Percentiles rank a stretch among this genome's conserved stretches.
Evolutionary conservation across 352 stramenopile genomes (phyloP).

Genomic region (Globisporangium splendens): DNA sequence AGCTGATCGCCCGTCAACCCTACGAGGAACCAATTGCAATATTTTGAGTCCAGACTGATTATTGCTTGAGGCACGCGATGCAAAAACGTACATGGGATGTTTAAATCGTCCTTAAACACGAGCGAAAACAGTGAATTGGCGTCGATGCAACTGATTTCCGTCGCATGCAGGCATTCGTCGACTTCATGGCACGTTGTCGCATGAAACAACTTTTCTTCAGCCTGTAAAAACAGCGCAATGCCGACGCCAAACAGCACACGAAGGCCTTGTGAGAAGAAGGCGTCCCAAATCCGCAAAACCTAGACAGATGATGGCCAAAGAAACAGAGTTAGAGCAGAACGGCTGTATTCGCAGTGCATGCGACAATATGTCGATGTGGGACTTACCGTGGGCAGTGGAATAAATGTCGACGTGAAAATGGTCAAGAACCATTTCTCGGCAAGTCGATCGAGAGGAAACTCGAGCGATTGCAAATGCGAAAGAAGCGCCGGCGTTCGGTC

Average conservation of each 20-base stretch:
- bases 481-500: constrained; percentile 46
- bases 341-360: not conserved
- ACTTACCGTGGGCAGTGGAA: constrained; percentile 67
- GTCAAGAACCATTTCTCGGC: constrained; percentile 76
- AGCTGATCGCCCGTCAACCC: constrained; percentile 67
- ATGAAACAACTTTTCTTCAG: constrained; percentile 64
- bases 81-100: constrained; percentile 57
- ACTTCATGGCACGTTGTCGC: constrained; percentile 49
- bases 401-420: constrained; percentile 60
- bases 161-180: constrained; percentile 44
- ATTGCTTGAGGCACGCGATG: not conserved
- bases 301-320: constrained; percentile 11
- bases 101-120: constrained; percentile 77
- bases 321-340: not conserved
- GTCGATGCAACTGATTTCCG: constrained; percentile 64
- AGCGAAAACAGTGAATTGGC: constrained; percentile 67
- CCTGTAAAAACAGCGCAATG: constrained; percentile 59
- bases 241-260: constrained; percentile 70
- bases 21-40: constrained; percentile 13
- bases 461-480: constrained; percentile 44
- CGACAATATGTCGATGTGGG: not conserved
- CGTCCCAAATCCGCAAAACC: constrained; percentile 78
- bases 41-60: not conserved
- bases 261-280: constrained; percentile 70
- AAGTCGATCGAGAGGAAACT: constrained; percentile 49